A percentile compares a stretch with the other conserved stretches of the same genome.
Conservation (phyloP, 306 rosid species). For the Trifolium dubium region DNA sequence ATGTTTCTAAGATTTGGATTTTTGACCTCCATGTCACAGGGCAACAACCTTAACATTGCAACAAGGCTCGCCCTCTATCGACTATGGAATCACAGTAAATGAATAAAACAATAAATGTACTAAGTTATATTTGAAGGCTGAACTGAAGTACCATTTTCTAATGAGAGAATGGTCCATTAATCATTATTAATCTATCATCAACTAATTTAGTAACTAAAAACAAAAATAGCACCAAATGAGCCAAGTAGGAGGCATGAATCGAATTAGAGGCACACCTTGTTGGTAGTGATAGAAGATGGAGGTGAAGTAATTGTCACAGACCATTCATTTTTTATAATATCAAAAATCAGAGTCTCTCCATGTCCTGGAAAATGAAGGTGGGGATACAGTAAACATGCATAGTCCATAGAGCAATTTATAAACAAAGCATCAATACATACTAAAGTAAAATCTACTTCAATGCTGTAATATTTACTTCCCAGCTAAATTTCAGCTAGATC, state of each 20-base stretch:
- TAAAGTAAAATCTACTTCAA: conserved; percentile 22
- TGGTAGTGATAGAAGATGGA: conserved; percentile 78
- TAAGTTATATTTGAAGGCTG: conserved; percentile 30
- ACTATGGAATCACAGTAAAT: neutral
- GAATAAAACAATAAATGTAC: conserved; percentile 28
- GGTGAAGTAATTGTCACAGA: conserved; percentile 67
- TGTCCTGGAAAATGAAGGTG: conserved; percentile 59
- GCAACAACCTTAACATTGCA: conserved; percentile 1
- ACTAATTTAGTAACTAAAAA: conserved; percentile 23
- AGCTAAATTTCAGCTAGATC: conserved; percentile 24
- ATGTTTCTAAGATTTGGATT: neutral
- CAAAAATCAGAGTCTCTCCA: conserved; percentile 84
- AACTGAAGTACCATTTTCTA: conserved; percentile 3
- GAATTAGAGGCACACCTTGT: conserved; percentile 43
- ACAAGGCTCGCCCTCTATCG: neutral
- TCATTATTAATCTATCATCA: neutral
- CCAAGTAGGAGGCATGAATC: conserved; percentile 1
- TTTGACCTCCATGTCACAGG: neutral
- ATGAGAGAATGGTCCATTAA: conserved; percentile 18
- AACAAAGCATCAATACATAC: neutral
- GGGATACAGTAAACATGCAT: neutral
- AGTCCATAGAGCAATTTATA: neutral
- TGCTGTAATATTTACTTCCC: conserved; percentile 16
- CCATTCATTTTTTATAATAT: conserved; percentile 81
- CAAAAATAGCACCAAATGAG: conserved; percentile 14